Percentiles rank a stretch among this genome's conserved stretches.
Conservation (phyloP, 306 rosid genomes). For the Geum urbanum region DNA sequence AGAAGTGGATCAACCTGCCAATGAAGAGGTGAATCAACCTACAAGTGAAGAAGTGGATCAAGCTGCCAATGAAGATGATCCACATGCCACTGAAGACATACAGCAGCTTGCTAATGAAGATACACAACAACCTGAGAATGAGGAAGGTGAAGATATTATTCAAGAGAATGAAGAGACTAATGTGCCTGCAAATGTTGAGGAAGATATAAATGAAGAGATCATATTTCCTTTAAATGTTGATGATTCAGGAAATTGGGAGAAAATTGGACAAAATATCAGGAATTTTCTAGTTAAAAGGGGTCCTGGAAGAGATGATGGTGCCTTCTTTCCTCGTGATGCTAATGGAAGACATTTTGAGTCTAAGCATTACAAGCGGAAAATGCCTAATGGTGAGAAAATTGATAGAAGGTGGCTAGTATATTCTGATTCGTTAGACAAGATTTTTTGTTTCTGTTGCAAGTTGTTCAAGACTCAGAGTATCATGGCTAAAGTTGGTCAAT, state of each 20-base stretch:
- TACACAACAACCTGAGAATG: not conserved
- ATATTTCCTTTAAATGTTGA: not conserved
- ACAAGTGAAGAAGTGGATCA: not conserved
- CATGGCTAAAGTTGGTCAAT: not conserved
- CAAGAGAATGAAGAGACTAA: not conserved
- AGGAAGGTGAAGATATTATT: not conserved
- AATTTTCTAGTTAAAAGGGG: not conserved
- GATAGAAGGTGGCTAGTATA: conserved; percentile 17
- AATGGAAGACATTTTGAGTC: not conserved
- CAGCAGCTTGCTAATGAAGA: not conserved
- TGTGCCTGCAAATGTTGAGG: not conserved
- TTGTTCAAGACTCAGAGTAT: not conserved
- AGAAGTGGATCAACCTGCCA: not conserved
- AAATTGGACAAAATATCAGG: not conserved
- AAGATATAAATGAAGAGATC: not conserved
- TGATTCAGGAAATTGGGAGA: conserved; percentile 9
- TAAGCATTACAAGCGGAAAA: not conserved
- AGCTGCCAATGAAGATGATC: not conserved
- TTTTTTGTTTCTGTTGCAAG: conserved; percentile 11
- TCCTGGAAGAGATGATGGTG: not conserved
- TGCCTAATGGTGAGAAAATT: conserved; percentile 7
- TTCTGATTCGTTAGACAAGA: not conserved
- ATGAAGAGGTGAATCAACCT: not conserved
- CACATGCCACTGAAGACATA: not conserved
- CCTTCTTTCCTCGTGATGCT: not conserved